Evolutionary conservation across 1,284 basidiomycete species (phyloP), one percentile per base, ranked within the genome.

Genomic region (Trametes hirsuta): DNA sequence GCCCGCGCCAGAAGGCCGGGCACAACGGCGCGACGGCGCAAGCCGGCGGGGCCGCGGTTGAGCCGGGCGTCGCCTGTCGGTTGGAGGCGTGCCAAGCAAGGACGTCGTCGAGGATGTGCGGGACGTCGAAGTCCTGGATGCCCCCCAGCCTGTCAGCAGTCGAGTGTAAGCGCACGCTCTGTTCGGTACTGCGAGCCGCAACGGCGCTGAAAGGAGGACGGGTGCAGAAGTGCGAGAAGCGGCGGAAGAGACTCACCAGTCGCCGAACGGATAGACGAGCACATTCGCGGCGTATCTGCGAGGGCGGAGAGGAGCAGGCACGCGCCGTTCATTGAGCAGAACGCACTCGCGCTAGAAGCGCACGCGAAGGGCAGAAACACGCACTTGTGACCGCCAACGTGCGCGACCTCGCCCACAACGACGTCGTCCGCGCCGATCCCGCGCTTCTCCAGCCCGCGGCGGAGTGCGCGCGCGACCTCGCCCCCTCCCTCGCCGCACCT

Each of bases 371-470:
- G 24, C 44, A 35, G 44, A 58, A 47, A 34, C 6, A 79, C 87
- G 70, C 71, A 94, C 91, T 91, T 83, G 76, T 95, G 93, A 24
- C 91, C 91, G 1, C 93, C 93, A 45, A 95, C 87, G 75, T 95
- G 93, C 1, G 83, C 88, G 12, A 90, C 83, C 65, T 91, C 86
- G 2, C 84, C 83, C 1, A 94, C 75, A 55, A 75, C 69, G 9
- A 74, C 64, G 24, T 64, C 62, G 12, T 66, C 54, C 24, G 42
- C 44, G 25, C 61, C 48, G 15, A 65, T 21, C 22, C 65, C 63
- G 10, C 74, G 67, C 59, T 60, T 59, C 48, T 45, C 57, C 14
- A 77, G 66, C 65, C 76, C 74, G 10, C 57, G 37, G 9, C 65
- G 63, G 49, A 78, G 51, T 15, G 76, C 72, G 36, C 69, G 68